These are phyloP conservation scores for Smittium mucronatum DNA, from an alignment of 371 early-diverging fungal species.

Conservation along the genomic window DNA sequence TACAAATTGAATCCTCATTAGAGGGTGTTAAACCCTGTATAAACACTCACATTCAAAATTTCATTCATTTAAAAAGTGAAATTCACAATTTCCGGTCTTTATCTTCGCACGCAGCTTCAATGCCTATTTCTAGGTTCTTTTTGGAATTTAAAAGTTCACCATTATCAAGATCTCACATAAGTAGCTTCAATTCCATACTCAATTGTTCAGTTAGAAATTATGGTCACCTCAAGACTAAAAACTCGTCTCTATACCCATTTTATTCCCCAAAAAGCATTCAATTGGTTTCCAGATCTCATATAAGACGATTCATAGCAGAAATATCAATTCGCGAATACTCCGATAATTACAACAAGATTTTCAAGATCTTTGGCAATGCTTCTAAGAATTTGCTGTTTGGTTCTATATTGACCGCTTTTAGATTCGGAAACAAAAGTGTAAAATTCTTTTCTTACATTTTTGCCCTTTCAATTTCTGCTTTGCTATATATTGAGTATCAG, in stretches of 20 bases:
- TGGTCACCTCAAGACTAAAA: not conserved
- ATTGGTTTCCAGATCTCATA: not conserved
- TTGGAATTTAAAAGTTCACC: not conserved
- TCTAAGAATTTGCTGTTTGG: not conserved
- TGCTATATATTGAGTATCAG: slow-evolving; percentile 31
- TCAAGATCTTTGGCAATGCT: slow-evolving; percentile 9
- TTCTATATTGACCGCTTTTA: slow-evolving; percentile 1
- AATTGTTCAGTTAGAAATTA: not conserved
- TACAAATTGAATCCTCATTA: not conserved
- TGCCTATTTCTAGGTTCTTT: not conserved
- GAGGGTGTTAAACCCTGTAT: not conserved
- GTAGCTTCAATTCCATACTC: not conserved
- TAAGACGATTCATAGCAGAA: not conserved
- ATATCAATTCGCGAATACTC: not conserved
- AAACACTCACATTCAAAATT: not conserved
- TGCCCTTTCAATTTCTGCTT: slow-evolving; percentile 24
- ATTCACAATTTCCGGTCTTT: too few relatives aligned
- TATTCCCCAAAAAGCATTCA: not conserved
- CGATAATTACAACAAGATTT: not conserved
- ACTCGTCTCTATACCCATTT: not conserved
- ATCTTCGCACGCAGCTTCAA: not conserved
- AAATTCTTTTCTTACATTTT: slow-evolving; percentile 25
- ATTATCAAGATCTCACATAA: not conserved
- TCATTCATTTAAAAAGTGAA: too few relatives aligned
- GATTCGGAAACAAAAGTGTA: slow-evolving; percentile 1